phyloP scores from a whole-genome alignment of 257 asterid genomes.

The Prunella vulgaris region DNA sequence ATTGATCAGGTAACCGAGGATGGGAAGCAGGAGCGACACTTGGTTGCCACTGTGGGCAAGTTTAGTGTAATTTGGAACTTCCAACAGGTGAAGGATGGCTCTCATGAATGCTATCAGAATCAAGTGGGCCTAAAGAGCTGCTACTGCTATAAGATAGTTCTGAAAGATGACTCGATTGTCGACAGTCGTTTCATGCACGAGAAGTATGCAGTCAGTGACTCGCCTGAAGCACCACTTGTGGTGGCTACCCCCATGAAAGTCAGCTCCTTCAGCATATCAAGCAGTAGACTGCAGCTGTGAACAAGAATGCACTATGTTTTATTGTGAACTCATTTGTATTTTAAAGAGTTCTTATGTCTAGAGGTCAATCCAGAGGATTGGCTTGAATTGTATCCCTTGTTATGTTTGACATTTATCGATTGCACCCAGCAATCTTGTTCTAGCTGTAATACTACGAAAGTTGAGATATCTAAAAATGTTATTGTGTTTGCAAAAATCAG shows the following conservation, averaged over 20 bases:
- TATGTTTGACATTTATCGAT: slow-evolving; percentile 22
- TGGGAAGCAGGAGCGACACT: slow-evolving; percentile 92
- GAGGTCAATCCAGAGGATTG: no score
- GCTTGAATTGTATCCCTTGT: slow-evolving; percentile 17
- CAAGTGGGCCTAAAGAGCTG: slow-evolving; percentile 83
- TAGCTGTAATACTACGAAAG: slow-evolving; percentile 30
- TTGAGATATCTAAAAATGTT: not conserved
- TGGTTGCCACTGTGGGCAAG: slow-evolving; percentile 96
- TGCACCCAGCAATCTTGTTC: slow-evolving; percentile 31
- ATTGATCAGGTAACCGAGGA: slow-evolving; percentile 74
- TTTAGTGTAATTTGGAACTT: slow-evolving; percentile 98
- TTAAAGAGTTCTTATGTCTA: slow-evolving; percentile 3
- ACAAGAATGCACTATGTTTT: not conserved
- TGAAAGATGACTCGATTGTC: slow-evolving; percentile 55
- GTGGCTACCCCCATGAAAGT: slow-evolving; percentile 78
- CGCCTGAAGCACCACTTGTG: slow-evolving; percentile 66
- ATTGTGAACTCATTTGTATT: not conserved
- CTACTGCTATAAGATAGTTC: slow-evolving; percentile 67
- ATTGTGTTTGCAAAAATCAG: not conserved
- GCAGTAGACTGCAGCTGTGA: slow-evolving; percentile 39
- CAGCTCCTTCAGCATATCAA: slow-evolving; percentile 96
- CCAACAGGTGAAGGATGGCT: slow-evolving; percentile 87
- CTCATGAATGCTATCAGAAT: slow-evolving; percentile 78
- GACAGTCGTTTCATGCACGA: slow-evolving; percentile 91
- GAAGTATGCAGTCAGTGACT: slow-evolving; percentile 73